These are phyloP conservation scores for Ampelocalamus luodianensis DNA, from an alignment of 176 grass and related monocot species.

Conservation along the genomic window DNA sequence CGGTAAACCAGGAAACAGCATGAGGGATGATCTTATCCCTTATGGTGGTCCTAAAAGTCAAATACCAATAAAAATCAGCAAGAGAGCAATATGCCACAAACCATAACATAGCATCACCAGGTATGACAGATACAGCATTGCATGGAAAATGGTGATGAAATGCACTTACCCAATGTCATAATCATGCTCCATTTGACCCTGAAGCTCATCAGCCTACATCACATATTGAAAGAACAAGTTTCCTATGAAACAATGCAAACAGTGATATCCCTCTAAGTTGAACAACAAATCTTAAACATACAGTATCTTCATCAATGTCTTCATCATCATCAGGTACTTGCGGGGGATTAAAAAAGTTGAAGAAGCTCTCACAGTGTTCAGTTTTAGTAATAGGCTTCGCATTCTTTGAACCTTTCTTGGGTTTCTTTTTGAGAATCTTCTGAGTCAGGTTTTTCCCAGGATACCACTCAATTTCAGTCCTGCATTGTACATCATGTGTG, in stretches of 20 bases:
- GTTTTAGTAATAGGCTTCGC: constrained; percentile 83
- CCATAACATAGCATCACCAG: not conserved
- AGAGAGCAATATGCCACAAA: not conserved
- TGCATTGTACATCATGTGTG: constrained; percentile 34
- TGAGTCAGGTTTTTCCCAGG: constrained; percentile 84
- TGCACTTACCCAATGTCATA: constrained; percentile 86
- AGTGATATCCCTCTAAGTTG: not conserved
- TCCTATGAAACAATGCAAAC: not conserved
- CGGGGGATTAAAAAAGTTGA: constrained; percentile 93
- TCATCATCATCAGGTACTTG: constrained; percentile 83
- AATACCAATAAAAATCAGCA: constrained; percentile 12
- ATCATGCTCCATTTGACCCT: constrained; percentile 91
- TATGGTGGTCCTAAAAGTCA: constrained; percentile 66
- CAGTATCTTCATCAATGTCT: constrained; percentile 85
- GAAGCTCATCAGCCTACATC: constrained; percentile 80
- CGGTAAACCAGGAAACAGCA: constrained; percentile 89
- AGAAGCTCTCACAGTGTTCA: constrained; percentile 93
- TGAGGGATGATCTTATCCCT: constrained; percentile 96
- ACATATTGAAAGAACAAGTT: constrained; percentile 3
- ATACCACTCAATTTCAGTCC: constrained; percentile 90
- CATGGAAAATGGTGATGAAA: not conserved
- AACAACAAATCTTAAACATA: constrained; percentile 45
- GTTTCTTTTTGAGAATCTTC: constrained; percentile 94
- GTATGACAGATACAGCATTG: not conserved
- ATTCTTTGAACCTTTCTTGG: constrained; percentile 91